These are phyloP conservation scores for Euptelea pleiosperma DNA, from an alignment of 164 flowering plant species.

Conservation along the genomic window DNA sequence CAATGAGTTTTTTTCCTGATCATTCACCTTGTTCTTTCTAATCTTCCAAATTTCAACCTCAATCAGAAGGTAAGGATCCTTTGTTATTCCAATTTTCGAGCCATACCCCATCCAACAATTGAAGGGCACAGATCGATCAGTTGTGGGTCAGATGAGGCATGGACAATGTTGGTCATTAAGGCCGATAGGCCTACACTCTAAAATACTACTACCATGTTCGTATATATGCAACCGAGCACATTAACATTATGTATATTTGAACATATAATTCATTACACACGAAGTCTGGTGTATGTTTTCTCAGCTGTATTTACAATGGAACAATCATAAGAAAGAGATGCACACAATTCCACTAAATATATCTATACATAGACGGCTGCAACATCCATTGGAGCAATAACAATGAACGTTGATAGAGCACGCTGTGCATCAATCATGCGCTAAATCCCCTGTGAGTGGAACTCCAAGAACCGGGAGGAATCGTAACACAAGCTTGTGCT, in stretches of 20 bases:
- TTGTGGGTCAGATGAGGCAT: no score
- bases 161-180: no score
- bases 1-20: no score
- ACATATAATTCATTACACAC: background rate
- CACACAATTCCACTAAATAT: background rate
- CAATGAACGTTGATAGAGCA: background rate
- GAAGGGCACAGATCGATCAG: no score
- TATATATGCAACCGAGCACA: no score
- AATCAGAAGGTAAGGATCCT: no score
- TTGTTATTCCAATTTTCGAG: no score
- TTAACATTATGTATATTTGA: background rate
- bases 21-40: no score
- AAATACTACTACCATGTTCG: no score
- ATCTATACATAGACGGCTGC: background rate
- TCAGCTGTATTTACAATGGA: constrained; percentile 9
- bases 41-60: no score
- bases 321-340: background rate
- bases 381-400: background rate
- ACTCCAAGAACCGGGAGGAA: constrained; percentile 69
- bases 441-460: constrained; percentile 67
- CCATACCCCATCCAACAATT: no score
- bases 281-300: background rate
- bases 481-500: constrained; percentile 56
- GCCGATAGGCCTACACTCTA: no score
- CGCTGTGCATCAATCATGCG: constrained; percentile 40